A percentile compares a stretch with the other conserved stretches of the same genome.
Evolutionary conservation across 371 early-diverging fungal genomes (phyloP).

Genomic region (Coemansia sp.): DNA sequence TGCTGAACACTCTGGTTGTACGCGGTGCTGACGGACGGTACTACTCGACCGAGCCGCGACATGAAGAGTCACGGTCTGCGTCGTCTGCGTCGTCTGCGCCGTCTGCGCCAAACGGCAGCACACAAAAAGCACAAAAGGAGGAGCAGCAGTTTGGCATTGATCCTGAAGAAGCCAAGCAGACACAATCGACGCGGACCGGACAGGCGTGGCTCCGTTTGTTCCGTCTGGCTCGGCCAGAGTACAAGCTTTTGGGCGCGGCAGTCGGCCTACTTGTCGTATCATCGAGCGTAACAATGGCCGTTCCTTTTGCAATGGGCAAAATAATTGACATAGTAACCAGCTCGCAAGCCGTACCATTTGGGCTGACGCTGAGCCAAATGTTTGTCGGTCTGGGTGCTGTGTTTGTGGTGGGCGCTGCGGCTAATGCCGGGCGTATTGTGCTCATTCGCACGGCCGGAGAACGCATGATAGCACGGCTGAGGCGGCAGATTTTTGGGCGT

Average conservation of each 20-base stretch:
- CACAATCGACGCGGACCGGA: constrained; percentile 16
- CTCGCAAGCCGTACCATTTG: constrained; percentile 50
- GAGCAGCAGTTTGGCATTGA: constrained; percentile 6
- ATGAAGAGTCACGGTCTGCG: constrained; percentile 5
- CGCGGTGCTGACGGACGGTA: constrained; percentile 30
- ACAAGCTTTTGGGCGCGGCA: constrained; percentile 53
- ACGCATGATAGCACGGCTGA: constrained; percentile 65
- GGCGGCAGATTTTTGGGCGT: constrained; percentile 57
- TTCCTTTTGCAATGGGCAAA: constrained; percentile 79
- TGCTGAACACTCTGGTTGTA: constrained; percentile 12
- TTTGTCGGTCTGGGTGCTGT: constrained; percentile 58
- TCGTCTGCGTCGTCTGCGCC: constrained; percentile 16
- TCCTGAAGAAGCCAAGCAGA: constrained; percentile 16
- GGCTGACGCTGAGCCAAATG: constrained; percentile 59
- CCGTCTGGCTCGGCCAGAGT: constrained; percentile 54
- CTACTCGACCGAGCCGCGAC: constrained; percentile 28
- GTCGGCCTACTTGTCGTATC: constrained; percentile 65
- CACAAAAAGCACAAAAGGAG: background rate
- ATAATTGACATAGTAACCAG: constrained; percentile 71
- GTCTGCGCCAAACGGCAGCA: constrained; percentile 3
- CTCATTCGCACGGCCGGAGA: constrained; percentile 72
- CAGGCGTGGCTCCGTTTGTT: constrained; percentile 49
- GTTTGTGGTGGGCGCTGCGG: constrained; percentile 67
- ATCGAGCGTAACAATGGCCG: constrained; percentile 70
- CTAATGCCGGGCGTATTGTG: constrained; percentile 74